Conservation (phyloP, 2,329 filamentous ascomycete genomes). For the Penicillium sp. region DNA sequence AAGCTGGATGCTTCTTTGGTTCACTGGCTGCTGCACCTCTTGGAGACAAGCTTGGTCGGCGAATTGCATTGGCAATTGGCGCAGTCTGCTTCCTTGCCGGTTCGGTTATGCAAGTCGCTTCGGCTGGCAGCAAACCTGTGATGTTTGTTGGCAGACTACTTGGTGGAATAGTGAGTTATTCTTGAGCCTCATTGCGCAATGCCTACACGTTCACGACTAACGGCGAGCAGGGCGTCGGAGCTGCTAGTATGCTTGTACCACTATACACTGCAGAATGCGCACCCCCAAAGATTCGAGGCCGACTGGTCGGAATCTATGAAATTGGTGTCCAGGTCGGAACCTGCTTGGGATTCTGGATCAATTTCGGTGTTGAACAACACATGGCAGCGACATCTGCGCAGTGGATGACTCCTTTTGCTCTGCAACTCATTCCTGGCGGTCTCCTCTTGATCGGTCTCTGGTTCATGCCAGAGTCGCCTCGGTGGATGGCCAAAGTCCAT, state of each 20-base stretch:
- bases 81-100: conserved; percentile 61
- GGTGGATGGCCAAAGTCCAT: conserved; percentile 66
- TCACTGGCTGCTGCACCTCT: conserved; percentile 37
- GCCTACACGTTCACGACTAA: neutral
- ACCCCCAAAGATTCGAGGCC: conserved; percentile 59
- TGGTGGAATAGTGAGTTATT: conserved; percentile 28
- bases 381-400: conserved; percentile 46
- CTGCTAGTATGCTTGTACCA: conserved; percentile 57
- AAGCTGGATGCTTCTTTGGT: conserved; percentile 24
- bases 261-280: conserved; percentile 61
- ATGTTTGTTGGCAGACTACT: conserved; percentile 64
- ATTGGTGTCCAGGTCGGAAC: conserved; percentile 52
- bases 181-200: neutral
- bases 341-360: conserved; percentile 53
- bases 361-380: conserved; percentile 49
- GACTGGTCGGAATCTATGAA: conserved; percentile 61
- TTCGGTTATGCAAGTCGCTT: conserved; percentile 62
- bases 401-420: conserved; percentile 62
- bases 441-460: conserved; percentile 62
- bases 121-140: conserved; percentile 56
- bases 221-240: conserved; percentile 34
- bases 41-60: conserved; percentile 54
- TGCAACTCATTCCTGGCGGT: conserved; percentile 64
- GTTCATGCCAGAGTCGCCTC: conserved; percentile 63
- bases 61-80: conserved; percentile 55